These are phyloP conservation scores for Neltuma alba DNA, from an alignment of 306 rosid genomes.

Conservation along the genomic window DNA sequence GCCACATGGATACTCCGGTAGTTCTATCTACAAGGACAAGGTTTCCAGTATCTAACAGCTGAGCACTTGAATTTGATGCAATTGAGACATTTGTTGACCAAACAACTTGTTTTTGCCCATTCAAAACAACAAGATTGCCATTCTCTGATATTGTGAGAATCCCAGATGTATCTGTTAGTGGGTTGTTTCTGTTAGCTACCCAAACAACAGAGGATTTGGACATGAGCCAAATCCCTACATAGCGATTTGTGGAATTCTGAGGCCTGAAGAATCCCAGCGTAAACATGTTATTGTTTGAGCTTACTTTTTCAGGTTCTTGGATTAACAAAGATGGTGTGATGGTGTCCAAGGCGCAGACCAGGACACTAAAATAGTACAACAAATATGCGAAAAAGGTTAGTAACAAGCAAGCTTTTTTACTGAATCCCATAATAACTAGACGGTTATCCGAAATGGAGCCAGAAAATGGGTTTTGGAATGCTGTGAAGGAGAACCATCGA, in stretches of 20 bases:
- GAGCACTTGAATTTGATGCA: conserved; percentile 26
- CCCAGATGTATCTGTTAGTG: not conserved
- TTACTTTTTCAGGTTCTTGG: not conserved
- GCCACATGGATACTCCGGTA: not conserved
- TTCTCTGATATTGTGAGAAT: not conserved
- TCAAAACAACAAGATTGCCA: not conserved
- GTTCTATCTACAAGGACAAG: conserved; percentile 4
- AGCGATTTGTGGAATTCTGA: not conserved
- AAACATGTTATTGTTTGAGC: not conserved
- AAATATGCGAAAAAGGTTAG: not conserved
- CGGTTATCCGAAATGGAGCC: not conserved
- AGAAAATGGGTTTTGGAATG: not conserved
- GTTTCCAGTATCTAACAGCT: too few relatives aligned
- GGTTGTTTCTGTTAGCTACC: not conserved
- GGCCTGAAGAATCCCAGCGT: not conserved
- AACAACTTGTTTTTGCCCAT: conserved; percentile 2
- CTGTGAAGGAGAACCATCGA: not conserved
- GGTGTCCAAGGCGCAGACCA: not conserved
- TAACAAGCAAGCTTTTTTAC: not conserved
- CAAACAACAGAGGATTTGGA: not conserved
- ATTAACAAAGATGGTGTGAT: not conserved
- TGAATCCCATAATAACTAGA: too few relatives aligned
- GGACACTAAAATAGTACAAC: too few relatives aligned
- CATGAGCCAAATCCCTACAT: not conserved
- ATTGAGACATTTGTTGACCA: conserved; percentile 43